phyloP scores from a whole-genome alignment of 1,284 basidiomycete species.

The Apiotrichum laibachii region DNA sequence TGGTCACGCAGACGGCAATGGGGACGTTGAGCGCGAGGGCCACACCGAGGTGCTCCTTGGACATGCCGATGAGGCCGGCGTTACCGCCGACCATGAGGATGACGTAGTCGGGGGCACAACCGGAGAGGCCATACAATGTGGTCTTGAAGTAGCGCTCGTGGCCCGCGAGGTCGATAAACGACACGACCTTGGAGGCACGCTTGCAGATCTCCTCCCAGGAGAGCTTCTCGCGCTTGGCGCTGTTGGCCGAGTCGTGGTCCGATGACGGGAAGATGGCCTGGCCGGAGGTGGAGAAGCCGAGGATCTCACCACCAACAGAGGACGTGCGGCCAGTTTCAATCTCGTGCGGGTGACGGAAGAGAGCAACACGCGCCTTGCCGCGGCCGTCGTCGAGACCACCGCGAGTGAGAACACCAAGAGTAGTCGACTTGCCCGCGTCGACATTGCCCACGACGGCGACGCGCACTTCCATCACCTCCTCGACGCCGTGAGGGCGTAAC shows the following conservation, averaged over 20 bases:
- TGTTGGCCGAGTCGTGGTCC: conserved; percentile 55
- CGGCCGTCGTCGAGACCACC: conserved; percentile 91
- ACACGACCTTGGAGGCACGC: conserved; percentile 86
- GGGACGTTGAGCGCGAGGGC: conserved; percentile 90
- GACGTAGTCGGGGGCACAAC: conserved; percentile 90
- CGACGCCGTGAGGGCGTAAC: conserved; percentile 43
- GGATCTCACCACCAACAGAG: conserved; percentile 94
- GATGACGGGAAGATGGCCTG: conserved; percentile 67
- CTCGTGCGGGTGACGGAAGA: conserved; percentile 97
- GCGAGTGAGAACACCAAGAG: conserved; percentile 65
- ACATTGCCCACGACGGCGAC: conserved; percentile 92
- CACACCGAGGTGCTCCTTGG: conserved; percentile 93
- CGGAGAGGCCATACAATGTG: conserved; percentile 90
- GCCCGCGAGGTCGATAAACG: conserved; percentile 89
- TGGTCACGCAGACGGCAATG: conserved; percentile 90
- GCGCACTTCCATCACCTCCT: conserved; percentile 70
- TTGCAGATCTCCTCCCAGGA: conserved; percentile 96
- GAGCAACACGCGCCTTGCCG: conserved; percentile 83
- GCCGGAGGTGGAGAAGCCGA: conserved; percentile 75
- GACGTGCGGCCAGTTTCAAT: conserved; percentile 92
- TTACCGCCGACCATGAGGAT: conserved; percentile 96
- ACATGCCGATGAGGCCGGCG: conserved; percentile 93
- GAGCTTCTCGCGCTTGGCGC: conserved; percentile 71
- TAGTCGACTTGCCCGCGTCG: conserved; percentile 85
- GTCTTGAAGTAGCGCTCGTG: conserved; percentile 81